A percentile compares a stretch with the other conserved stretches of the same genome.
Evolutionary conservation across 202 grass and related monocot species (phyloP).

Genomic region (Miscanthus sacchariflorus): DNA sequence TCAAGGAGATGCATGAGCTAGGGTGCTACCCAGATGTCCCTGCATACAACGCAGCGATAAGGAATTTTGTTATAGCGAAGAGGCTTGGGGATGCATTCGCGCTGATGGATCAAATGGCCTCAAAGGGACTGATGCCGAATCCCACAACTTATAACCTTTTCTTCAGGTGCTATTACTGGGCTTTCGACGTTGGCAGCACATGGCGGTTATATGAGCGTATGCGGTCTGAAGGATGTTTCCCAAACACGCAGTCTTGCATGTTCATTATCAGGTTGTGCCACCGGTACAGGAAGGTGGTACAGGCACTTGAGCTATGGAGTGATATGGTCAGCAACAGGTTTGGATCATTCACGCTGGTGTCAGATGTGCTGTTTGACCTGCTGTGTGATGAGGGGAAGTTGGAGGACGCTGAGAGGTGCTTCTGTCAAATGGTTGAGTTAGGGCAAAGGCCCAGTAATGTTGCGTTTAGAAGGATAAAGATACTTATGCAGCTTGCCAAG

Average conservation of each 20-base stretch:
- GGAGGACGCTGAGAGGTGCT: conserved; percentile 83
- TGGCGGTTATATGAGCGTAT: conserved; percentile 75
- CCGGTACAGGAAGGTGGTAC: conserved; percentile 57
- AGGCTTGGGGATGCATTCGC: conserved; percentile 79
- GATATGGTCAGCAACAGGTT: conserved; percentile 83
- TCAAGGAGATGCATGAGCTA: conserved; percentile 86
- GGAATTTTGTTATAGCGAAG: conserved; percentile 92
- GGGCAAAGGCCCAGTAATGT: conserved; percentile 72
- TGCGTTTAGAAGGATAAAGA: conserved; percentile 81
- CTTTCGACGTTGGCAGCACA: conserved; percentile 61
- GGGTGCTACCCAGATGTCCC: conserved; percentile 75
- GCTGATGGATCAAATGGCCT: conserved; percentile 77
- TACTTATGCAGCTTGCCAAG: conserved; percentile 89
- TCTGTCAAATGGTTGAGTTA: conserved; percentile 73
- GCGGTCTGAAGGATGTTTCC: conserved; percentile 69
- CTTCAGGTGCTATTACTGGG: conserved; percentile 91
- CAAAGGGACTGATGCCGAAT: conserved; percentile 70
- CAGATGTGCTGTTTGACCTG: conserved; percentile 81
- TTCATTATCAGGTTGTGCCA: conserved; percentile 78
- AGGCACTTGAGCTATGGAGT: conserved; percentile 80
- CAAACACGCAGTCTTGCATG: conserved; percentile 89
- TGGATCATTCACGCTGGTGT: conserved; percentile 80
- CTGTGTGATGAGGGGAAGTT: conserved; percentile 84
- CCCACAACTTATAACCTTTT: conserved; percentile 88
- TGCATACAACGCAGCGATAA: conserved; percentile 72